Base-by-base conservation (phyloP, 768 basidiomycete genomes). In the Chalciporus pseudorubinellus region DNA sequence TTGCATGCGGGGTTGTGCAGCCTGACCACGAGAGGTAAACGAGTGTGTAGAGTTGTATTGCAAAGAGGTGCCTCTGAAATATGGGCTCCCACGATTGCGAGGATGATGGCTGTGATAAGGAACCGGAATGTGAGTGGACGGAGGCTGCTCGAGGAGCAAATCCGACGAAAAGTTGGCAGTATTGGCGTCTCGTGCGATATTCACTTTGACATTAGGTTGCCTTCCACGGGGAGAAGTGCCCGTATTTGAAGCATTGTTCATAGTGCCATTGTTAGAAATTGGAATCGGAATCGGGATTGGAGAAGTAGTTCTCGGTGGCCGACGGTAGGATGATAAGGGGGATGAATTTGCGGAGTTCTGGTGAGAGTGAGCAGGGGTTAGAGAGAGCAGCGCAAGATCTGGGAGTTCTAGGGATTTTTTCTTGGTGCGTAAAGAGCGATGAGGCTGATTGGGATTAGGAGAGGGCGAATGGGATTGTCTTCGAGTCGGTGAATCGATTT, bases 391-490 rank as follows among this genome's bases (percentile, higher is more conserved):
- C 12, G 78, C 78, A 60, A 90, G 82, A 73, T 89, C 87, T 47
- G 87, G 87, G 21, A 90, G 76, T 64, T 90, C 85, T 18, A 90
- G 80, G 0, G 84, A 86, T 63, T 77, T 81, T 70, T 86, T 87
- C 75, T 84, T 88, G 19, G 75, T 73, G 36, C 83, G 75, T 51
- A 88, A 70, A 39, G 85, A 85, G 28, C 74, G 73, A 66, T 87
- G 84, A 1, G 83, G 75, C 61, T 70, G 68, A 52, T 69, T 68
- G 42, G 68, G 63, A 39, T 66, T 66, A 1, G 79, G 76, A 34
- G 76, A 75, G 31, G 70, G 69, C 3, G 75, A 77, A 53, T 61
- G 61, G 11, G 69, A 59, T 38, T 48, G 57, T 48, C 29, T 60
- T 48, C 52, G 58, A 24, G 51, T 39, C 4, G 51, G 43, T 28